These are phyloP conservation scores for Escallonia rubra DNA, from an alignment of 129 eudicot genomes.

Conservation along the genomic window DNA sequence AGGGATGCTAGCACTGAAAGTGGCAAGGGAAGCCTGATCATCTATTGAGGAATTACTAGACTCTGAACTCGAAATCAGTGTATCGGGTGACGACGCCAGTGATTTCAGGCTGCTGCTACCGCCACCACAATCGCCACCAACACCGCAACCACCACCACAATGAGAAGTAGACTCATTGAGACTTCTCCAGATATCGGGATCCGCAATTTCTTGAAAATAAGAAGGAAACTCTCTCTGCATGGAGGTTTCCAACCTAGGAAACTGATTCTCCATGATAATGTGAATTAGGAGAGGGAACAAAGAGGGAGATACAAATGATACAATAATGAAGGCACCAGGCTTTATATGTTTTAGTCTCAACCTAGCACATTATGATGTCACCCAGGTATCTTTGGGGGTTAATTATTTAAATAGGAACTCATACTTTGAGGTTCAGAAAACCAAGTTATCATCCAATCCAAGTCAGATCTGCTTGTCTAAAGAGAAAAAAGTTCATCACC, in stretches of 20 bases:
- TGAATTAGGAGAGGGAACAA: conserved; percentile 6
- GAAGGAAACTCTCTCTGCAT: conserved; percentile 34
- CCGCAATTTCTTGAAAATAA: conserved; percentile 21
- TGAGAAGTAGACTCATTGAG: background rate
- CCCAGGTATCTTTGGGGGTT: background rate
- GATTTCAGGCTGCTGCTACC: conserved; percentile 3
- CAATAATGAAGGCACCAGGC: conserved; percentile 1
- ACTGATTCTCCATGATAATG: conserved; percentile 42
- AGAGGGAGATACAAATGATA: conserved; percentile 5
- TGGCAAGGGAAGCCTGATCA: background rate
- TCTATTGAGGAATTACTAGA: conserved; percentile 11
- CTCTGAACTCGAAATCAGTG: conserved; percentile 9
- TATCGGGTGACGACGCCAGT: conserved; percentile 14
- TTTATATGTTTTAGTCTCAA: conserved; percentile 13
- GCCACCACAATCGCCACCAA: background rate
- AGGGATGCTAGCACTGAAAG: background rate
- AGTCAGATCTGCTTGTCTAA: conserved; percentile 3
- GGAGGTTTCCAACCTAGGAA: conserved; percentile 34
- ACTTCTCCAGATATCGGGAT: conserved; percentile 14
- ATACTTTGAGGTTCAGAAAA: conserved; percentile 6
- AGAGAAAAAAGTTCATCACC: conserved; percentile 1
- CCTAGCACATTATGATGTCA: conserved; percentile 8
- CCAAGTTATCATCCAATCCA: background rate
- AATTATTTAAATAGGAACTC: background rate
- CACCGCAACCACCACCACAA: background rate